Percentiles rank a stretch among this genome's conserved stretches.
Conservation (phyloP, 495 filamentous ascomycete species). For the Aspergillus affinis region DNA sequence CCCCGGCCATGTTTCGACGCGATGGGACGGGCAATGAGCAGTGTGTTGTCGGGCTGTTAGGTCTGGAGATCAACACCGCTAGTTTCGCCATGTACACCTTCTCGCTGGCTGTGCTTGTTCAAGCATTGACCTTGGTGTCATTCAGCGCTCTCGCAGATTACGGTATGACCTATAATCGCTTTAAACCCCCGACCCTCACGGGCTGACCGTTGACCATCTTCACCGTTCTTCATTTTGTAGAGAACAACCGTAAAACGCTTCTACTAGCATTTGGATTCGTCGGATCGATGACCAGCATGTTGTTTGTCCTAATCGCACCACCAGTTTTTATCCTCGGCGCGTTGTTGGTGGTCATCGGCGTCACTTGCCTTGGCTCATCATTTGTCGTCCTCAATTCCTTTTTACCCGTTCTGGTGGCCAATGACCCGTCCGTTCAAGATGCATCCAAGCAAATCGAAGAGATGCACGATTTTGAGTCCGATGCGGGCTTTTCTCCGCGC, state of each 20-base stretch:
- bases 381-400: conserved; percentile 55
- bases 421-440: conserved; percentile 40
- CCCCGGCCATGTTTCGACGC: conserved; percentile 53
- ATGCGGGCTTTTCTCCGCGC: conserved; percentile 19
- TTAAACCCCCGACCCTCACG: background rate
- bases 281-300: conserved; percentile 78
- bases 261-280: conserved; percentile 75
- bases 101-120: conserved; percentile 52
- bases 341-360: conserved; percentile 75
- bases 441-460: conserved; percentile 25
- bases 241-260: conserved; percentile 63
- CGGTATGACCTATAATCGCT: conserved; percentile 33
- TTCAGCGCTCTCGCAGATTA: conserved; percentile 55
- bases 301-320: conserved; percentile 73
- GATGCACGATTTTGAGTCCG: conserved; percentile 22
- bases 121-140: conserved; percentile 52
- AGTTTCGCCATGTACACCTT: conserved; percentile 59
- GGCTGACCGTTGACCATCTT: conserved; percentile 7
- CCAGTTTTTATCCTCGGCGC: conserved; percentile 72
- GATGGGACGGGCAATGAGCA: conserved; percentile 30
- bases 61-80: conserved; percentile 47
- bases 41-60: conserved; percentile 47
- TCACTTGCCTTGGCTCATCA: conserved; percentile 63
- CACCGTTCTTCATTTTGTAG: conserved; percentile 17
- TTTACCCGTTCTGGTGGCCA: conserved; percentile 49